Evolutionary conservation across 192 early-diverging fungal genomes (phyloP).

Genomic region (Backusella luteola): DNA sequence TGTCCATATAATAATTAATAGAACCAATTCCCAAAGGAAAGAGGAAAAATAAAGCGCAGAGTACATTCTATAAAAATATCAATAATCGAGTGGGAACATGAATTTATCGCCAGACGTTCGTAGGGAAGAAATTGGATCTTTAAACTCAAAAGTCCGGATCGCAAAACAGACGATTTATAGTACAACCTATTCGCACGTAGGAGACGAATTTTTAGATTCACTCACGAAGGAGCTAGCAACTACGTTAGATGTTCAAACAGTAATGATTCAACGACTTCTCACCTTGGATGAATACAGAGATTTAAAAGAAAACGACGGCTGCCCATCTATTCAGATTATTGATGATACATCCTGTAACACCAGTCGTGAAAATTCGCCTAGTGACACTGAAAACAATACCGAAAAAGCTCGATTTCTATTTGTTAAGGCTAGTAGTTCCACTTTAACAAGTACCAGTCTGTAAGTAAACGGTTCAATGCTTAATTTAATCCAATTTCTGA

Average conservation of each 20-base stretch:
- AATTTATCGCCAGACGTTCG: background rate
- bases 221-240: conserved; percentile 17
- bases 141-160: background rate
- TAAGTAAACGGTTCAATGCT: background rate
- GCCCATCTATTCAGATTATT: conserved; percentile 2
- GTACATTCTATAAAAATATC: background rate
- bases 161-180: conserved; percentile 18
- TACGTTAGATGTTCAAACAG: conserved; percentile 18
- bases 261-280: conserved; percentile 22
- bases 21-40: background rate
- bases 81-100: background rate
- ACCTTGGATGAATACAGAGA: conserved; percentile 20
- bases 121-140: background rate
- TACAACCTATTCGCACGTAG: conserved; percentile 22
- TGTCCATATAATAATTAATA: conserved; percentile 1
- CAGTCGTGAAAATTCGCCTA: background rate
- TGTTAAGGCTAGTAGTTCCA: background rate
- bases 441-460: background rate
- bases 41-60: conserved; percentile 2
- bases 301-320: conserved; percentile 8
- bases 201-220: conserved; percentile 18
- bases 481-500: background rate
- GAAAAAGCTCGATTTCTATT: background rate
- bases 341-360: background rate
- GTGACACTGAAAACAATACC: background rate